These are phyloP conservation scores for Cytospora piceicola DNA, from an alignment of 2,329 filamentous ascomycete species.

Conservation along the genomic window DNA sequence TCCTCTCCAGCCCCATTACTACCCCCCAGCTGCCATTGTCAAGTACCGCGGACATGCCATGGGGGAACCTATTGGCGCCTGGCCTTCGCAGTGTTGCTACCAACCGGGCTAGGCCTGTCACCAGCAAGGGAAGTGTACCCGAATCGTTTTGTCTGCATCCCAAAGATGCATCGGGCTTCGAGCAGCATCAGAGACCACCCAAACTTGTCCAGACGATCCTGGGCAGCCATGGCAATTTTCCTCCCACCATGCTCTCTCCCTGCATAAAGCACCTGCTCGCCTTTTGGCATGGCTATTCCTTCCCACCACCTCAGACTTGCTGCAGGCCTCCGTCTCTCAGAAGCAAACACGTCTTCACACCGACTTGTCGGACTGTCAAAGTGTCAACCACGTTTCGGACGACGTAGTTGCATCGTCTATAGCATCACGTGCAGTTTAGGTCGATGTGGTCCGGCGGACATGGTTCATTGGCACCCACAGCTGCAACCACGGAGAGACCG, in stretches of 20 bases:
- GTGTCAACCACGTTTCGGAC: slow-evolving; percentile 22
- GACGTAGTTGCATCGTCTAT: slow-evolving; percentile 1
- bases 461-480: not conserved
- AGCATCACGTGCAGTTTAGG: slow-evolving; percentile 10
- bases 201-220: not conserved
- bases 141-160: not conserved
- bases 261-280: slow-evolving; percentile 12
- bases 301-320: slow-evolving; percentile 14
- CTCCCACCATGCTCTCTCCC: not conserved
- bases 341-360: slow-evolving; percentile 23
- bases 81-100: not conserved
- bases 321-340: slow-evolving; percentile 23
- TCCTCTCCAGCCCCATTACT: not conserved
- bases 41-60: not conserved
- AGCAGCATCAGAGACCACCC: not conserved
- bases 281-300: slow-evolving; percentile 10
- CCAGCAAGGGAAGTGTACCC: not conserved
- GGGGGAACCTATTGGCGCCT: not conserved
- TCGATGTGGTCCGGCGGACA: slow-evolving; percentile 5
- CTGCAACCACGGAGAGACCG: slow-evolving; percentile 6
- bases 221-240: slow-evolving; percentile 11
- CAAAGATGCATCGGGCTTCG: not conserved
- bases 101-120: not conserved
- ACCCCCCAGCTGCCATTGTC: not conserved
- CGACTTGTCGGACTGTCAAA: not conserved